phyloP scores from a whole-genome alignment of 192 early-diverging fungal species.

The Dissophora globulifera region DNA sequence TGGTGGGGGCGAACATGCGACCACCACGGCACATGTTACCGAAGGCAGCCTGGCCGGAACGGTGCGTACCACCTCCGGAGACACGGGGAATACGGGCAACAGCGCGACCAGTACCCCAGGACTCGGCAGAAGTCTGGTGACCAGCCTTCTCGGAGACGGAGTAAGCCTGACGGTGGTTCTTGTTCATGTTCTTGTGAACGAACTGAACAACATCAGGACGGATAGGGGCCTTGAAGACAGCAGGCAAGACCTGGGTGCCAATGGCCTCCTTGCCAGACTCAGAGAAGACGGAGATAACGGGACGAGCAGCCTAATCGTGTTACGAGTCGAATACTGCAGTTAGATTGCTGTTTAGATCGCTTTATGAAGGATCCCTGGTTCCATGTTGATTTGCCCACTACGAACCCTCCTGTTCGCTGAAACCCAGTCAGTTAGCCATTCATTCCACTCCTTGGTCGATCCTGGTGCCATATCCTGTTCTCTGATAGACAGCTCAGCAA shows the following conservation, averaged over 20 bases:
- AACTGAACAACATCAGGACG: conserved; percentile 95
- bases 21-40: conserved; percentile 99
- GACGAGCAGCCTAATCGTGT: conserved; percentile 72
- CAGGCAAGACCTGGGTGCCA: conserved; percentile 84
- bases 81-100: conserved; percentile 99
- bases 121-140: conserved; percentile 98
- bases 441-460: no score
- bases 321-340: neutral
- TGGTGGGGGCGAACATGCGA: conserved; percentile 99
- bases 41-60: conserved; percentile 97
- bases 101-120: conserved; percentile 98
- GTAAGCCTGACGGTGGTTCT: conserved; percentile 99
- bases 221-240: conserved; percentile 97
- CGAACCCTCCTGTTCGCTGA: no score
- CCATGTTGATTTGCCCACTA: no score
- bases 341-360: no score
- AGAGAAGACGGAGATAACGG: conserved; percentile 91
- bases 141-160: conserved; percentile 95
- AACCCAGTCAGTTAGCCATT: no score
- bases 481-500: no score
- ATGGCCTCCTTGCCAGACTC: conserved; percentile 78
- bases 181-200: conserved; percentile 98
- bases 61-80: conserved; percentile 94
- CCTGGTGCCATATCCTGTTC: no score
- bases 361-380: no score